phyloP scores from a whole-genome alignment of 2,329 filamentous ascomycete genomes.

The Colletotrichum sublineola region DNA sequence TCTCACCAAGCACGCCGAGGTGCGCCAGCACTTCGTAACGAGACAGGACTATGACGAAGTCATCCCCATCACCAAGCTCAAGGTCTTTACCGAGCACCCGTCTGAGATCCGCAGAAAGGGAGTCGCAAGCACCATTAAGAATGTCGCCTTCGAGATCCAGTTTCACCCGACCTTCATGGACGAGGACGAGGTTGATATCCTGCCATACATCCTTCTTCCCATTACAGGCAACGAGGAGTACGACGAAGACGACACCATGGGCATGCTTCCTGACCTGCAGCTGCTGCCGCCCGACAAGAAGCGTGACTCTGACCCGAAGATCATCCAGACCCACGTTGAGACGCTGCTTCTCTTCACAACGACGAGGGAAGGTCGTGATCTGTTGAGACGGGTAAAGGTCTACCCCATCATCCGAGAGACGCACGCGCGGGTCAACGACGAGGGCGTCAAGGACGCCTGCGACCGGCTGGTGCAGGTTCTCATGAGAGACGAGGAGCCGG shows the following conservation, averaged over 20 bases:
- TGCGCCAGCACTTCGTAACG: slow-evolving; percentile 80
- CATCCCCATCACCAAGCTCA: slow-evolving; percentile 91
- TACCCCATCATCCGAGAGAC: slow-evolving; percentile 92
- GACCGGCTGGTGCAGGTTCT: slow-evolving; percentile 92
- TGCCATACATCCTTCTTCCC: slow-evolving; percentile 90
- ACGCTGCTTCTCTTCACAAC: slow-evolving; percentile 87
- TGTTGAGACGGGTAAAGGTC: slow-evolving; percentile 81
- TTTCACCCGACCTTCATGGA: slow-evolving; percentile 79
- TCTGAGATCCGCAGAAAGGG: slow-evolving; percentile 88
- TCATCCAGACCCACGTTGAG: slow-evolving; percentile 90
- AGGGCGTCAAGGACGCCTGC: slow-evolving; percentile 84
- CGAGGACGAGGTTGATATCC: slow-evolving; percentile 80
- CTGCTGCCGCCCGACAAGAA: slow-evolving; percentile 90
- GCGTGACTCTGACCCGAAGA: slow-evolving; percentile 80
- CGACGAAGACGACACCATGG: slow-evolving; percentile 84
- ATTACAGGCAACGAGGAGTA: slow-evolving; percentile 92
- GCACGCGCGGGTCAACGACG: slow-evolving; percentile 82
- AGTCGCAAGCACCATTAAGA: slow-evolving; percentile 97
- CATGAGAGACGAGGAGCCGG: slow-evolving; percentile 81
- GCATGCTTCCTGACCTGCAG: slow-evolving; percentile 92
- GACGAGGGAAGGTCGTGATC: slow-evolving; percentile 79
- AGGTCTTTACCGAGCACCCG: slow-evolving; percentile 92
- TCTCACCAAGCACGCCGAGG: slow-evolving; percentile 83
- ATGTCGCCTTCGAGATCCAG: slow-evolving; percentile 85
- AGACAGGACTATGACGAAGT: slow-evolving; percentile 83